phyloP scores from a whole-genome alignment of 345 rosid species.

The Corchorus olitorius region DNA sequence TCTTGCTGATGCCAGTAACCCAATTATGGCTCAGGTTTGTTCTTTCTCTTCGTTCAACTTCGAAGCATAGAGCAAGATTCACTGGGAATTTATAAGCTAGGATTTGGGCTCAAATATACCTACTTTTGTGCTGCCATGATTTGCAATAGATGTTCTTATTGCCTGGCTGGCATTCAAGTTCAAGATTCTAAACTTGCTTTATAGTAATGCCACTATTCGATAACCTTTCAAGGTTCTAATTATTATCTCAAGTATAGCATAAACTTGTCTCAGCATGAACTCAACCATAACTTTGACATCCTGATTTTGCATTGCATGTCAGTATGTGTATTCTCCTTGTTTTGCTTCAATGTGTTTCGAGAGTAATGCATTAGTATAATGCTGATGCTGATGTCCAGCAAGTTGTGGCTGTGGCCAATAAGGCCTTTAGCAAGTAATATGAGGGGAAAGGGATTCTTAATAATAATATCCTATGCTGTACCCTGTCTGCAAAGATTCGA shows the following conservation, averaged over 20 bases:
- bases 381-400: not conserved
- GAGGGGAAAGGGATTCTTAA: not conserved
- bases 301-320: not conserved
- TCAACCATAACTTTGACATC: not conserved
- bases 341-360: not conserved
- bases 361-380: not conserved
- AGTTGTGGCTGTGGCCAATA: not conserved
- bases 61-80: not conserved
- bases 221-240: not conserved
- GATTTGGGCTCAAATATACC: not conserved
- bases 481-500: not conserved
- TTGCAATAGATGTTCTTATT: not conserved
- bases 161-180: not conserved
- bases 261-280: not conserved
- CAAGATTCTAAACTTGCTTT: constrained; percentile 6
- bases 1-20: constrained; percentile 96
- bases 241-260: not conserved
- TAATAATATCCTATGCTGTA: not conserved
- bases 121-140: not conserved
- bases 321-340: not conserved
- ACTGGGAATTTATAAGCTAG: not conserved
- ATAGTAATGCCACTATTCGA: not conserved
- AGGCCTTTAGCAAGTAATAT: not conserved
- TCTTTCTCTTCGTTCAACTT: constrained; percentile 5
- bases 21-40: constrained; percentile 94